phyloP scores from a whole-genome alignment of 78 protist genomes.

The Blattamonas nauphoetae region DNA sequence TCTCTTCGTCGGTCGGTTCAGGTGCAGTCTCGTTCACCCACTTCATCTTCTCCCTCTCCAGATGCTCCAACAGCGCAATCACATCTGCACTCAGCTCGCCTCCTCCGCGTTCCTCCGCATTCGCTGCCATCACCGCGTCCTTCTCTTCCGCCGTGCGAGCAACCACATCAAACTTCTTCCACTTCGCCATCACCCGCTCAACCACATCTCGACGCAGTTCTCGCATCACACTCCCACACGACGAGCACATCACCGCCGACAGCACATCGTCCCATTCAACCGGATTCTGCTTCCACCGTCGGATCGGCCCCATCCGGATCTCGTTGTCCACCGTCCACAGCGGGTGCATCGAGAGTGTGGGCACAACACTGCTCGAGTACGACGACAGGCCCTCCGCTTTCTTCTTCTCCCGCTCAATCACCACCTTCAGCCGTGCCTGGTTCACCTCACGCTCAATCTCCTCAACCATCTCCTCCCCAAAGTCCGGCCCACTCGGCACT shows the following conservation, averaged over 20 bases:
- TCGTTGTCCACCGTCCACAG: background rate
- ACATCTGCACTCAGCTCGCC: too few relatives aligned
- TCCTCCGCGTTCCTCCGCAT: too few relatives aligned
- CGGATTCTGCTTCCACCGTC: background rate
- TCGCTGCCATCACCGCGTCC: too few relatives aligned
- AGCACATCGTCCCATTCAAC: background rate
- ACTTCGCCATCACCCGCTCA: background rate
- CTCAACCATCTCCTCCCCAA: background rate
- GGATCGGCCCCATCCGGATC: background rate
- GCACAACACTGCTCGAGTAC: background rate
- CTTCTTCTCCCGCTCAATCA: background rate
- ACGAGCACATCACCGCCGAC: background rate
- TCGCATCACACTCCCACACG: background rate
- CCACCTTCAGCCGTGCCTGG: background rate
- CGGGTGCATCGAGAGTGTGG: background rate
- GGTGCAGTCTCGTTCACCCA: background rate
- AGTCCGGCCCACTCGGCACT: background rate
- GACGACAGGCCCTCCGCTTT: background rate
- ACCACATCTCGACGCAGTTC: background rate
- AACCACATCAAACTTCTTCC: background rate
- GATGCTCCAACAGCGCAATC: too few relatives aligned
- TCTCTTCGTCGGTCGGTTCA: background rate
- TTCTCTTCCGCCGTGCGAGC: too few relatives aligned
- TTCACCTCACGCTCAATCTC: background rate
- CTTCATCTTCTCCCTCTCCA: background rate